These are phyloP conservation scores for Metarhizium guizhouense DNA, from an alignment of 2,329 filamentous ascomycete genomes.

Conservation along the genomic window DNA sequence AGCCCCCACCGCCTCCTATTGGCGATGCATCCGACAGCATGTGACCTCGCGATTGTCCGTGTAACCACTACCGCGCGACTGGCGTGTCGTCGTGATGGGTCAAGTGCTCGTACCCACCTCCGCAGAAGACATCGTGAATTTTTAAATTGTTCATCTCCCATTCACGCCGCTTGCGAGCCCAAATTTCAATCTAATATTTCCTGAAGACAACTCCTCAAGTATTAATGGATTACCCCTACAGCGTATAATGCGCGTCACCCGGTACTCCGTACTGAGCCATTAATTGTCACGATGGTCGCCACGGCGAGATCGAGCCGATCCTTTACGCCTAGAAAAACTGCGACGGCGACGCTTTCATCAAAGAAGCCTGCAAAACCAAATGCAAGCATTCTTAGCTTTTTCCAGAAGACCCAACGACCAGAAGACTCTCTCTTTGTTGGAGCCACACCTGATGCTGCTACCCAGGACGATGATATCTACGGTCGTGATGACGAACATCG, in stretches of 20 bases:
- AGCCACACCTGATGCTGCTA: constrained; percentile 11
- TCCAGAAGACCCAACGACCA: constrained; percentile 57
- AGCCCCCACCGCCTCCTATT: too few relatives aligned
- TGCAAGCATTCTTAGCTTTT: constrained; percentile 64
- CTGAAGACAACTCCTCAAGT: not conserved
- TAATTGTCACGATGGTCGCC: constrained; percentile 21
- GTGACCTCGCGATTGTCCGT: constrained; percentile 22
- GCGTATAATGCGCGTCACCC: not conserved
- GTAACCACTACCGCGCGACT: constrained; percentile 7
- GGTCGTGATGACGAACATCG: constrained; percentile 16
- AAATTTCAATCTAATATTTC: not conserved
- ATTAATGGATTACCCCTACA: not conserved
- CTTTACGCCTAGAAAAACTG: constrained; percentile 23
- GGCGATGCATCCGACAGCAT: constrained; percentile 9
- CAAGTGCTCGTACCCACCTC: not conserved
- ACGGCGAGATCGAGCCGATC: constrained; percentile 23
- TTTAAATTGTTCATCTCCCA: not conserved
- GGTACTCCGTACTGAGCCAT: not conserved
- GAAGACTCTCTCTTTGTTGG: constrained; percentile 50
- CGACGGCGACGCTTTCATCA: constrained; percentile 12
- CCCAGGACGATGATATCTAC: constrained; percentile 20
- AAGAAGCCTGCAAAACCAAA: constrained; percentile 39
- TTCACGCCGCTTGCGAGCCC: not conserved
- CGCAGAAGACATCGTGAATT: not conserved
- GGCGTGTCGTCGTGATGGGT: constrained; percentile 1